Evolutionary conservation across 1,284 basidiomycete genomes (phyloP).

Genomic region (Melampsora occidentalis): DNA sequence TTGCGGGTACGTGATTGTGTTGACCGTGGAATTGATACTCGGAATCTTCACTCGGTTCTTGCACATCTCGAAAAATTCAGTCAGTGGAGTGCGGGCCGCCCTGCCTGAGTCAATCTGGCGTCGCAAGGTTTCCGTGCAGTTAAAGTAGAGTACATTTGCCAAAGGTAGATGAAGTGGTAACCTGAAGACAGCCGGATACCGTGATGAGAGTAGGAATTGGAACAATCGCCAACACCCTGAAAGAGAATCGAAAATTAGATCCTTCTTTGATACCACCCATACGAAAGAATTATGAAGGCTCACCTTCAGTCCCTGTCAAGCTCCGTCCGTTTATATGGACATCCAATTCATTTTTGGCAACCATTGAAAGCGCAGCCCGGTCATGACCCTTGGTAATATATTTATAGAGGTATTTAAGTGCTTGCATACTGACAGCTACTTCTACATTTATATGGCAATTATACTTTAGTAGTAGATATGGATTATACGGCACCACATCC

Average conservation of each 20-base stretch:
- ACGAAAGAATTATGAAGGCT: no score
- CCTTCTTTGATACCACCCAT: no score
- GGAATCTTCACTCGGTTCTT: background rate
- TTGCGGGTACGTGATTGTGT: background rate
- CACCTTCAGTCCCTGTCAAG: background rate
- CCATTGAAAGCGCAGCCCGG: no score
- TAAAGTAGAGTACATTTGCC: background rate
- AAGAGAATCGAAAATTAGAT: no score
- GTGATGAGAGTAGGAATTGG: constrained; percentile 1
- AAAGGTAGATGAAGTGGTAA: background rate
- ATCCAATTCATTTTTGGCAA: background rate
- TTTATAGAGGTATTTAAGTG: constrained; percentile 23
- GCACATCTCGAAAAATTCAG: background rate
- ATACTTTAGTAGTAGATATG: background rate
- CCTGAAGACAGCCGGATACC: background rate
- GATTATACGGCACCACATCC: constrained; percentile 19
- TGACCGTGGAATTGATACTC: background rate
- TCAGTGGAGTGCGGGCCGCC: background rate
- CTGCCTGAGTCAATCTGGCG: background rate
- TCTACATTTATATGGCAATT: constrained; percentile 28
- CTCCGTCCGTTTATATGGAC: background rate
- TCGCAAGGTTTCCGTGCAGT: background rate
- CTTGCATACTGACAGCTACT: background rate
- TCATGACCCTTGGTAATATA: no score
- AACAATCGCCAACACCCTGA: background rate